Evolutionary conservation across 129 eudicot genomes (phyloP), one percentile per base, ranked within the genome.

Genomic region (Solidago caesia): DNA sequence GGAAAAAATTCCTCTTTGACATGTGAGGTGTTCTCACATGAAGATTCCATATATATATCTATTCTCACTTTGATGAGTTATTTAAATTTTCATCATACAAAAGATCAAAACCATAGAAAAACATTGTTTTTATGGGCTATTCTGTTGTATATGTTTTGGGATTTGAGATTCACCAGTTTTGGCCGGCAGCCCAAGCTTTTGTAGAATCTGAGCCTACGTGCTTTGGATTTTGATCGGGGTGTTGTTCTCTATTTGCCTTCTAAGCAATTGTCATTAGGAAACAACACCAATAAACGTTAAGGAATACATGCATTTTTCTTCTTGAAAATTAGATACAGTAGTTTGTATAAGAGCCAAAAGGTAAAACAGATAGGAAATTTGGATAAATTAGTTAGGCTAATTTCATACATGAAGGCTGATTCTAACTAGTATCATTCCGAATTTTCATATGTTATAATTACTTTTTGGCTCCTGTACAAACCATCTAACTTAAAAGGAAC

Each of bases 231-330:
- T 15, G 41, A 25, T n/a, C n/a, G n/a, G n/a, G 64, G 13, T 9
- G 12, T 59, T 59, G 64, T 59, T 59, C 64, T 12, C 33, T 26
- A 59, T 59, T 59, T 59, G 64, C 64, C 64, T 59, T 13, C 2
- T 8, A 26, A 8, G 25, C 27, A 4, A n/a, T n/a, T n/a, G n/a
- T n/a, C n/a, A 8, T 3, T 1, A 58, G 29, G 29, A 58, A 58
- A 58, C 12, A 12, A 21, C 14, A 58, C 64, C 9, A 58, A 58
- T 29, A 8, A 58, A 21, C 64, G 8, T 21, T 25, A 21, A 58
- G 33, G 39, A 58, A n/a, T n/a, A n/a, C n/a, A 21, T 58, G 11
- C 29, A 21, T 58, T n/a, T 25, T 59, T 26, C 2, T 26, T 59
- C 6, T 59, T 59, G n/a, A 13, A 59, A 59, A 59, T 7, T 59